A percentile compares a stretch with the other conserved stretches of the same genome.
Conservation (phyloP, 495 filamentous ascomycete species). For the Aspergillus kassunensis region DNA sequence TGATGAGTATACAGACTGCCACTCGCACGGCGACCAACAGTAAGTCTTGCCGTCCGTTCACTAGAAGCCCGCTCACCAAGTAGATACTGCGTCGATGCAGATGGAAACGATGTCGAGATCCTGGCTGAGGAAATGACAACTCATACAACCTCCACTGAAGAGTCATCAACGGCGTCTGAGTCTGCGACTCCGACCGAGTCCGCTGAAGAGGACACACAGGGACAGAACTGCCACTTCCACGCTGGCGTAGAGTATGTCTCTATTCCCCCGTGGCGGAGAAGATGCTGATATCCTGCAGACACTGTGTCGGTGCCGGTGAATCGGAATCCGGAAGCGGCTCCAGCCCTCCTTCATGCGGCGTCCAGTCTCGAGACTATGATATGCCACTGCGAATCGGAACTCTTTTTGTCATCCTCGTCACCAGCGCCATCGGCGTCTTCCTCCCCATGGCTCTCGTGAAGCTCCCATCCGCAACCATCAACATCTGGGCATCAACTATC, state of each 20-base stretch:
- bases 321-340: slow-evolving; percentile 24
- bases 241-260: slow-evolving; percentile 57
- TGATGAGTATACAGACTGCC: slow-evolving; percentile 49
- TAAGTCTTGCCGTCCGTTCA: slow-evolving; percentile 20
- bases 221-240: slow-evolving; percentile 57
- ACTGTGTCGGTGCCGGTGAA: slow-evolving; percentile 40
- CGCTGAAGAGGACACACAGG: background rate
- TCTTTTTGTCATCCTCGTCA: slow-evolving; percentile 55
- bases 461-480: slow-evolving; percentile 27
- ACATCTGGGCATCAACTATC: slow-evolving; percentile 41
- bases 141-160: slow-evolving; percentile 8
- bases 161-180: slow-evolving; percentile 10
- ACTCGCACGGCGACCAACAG: slow-evolving; percentile 44
- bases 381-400: slow-evolving; percentile 55
- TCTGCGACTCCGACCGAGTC: too few relatives aligned
- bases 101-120: slow-evolving; percentile 47
- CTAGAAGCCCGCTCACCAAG: background rate
- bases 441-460: slow-evolving; percentile 37
- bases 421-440: slow-evolving; percentile 45
- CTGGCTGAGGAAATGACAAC: slow-evolving; percentile 23
- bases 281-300: slow-evolving; percentile 22
- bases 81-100: slow-evolving; percentile 45
- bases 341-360: slow-evolving; percentile 32
- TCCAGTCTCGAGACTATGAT: slow-evolving; percentile 52
- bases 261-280: background rate